Base-by-base conservation (phyloP, 495 filamentous ascomycete genomes). In the Podospora appendiculata region DNA sequence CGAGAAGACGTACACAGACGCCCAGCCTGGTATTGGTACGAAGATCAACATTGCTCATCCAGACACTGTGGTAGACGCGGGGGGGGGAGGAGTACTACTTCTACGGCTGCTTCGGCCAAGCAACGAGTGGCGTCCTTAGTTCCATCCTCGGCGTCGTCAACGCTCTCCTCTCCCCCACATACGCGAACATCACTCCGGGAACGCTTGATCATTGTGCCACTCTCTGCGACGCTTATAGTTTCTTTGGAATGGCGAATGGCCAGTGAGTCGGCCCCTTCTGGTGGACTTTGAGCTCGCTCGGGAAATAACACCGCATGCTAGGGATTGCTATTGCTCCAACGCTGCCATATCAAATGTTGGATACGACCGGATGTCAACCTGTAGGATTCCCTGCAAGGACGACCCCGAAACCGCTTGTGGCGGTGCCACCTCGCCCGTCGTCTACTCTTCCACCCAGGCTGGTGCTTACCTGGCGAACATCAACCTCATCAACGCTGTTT, bases 191-290 rank as follows among this genome's bases (percentile, higher is more conserved):
- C 7, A 8, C 4, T 42, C 25, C 53, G 3, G 48, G 34, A 6
- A 55, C 53, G 14, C 53, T 55, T n/a, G 25, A 51, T 1, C 36
- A 41, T 10, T 55, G 51, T 17, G 51, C 51, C 8, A 14, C n/a
- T 1, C 1, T 1, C 11, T 53, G 50, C 25, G 12, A 3, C 6
- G 0, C 7, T 53, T 17, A 32, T 40, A 18, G 13, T 14, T 35
- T 33, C 36, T 47, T 53, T 19, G 51, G 51, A 18, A 33, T 47
- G 43, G 44, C 41, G 4, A 47, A 47, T 41, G 51, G 51, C 43
- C 1, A 1, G 51, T 53, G 18, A 53, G 51, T 47, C 40, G 12
- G 16, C 0, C 9, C 8, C 16, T 25, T 25, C 25, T 5, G 5
- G 5, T 2, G 2, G 2, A 2, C 5, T 25, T 5, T 25, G 2